Evolutionary conservation across 257 asterid species (phyloP), one percentile per base, ranked within the genome.

Genomic region (Orobanche coerulescens): DNA sequence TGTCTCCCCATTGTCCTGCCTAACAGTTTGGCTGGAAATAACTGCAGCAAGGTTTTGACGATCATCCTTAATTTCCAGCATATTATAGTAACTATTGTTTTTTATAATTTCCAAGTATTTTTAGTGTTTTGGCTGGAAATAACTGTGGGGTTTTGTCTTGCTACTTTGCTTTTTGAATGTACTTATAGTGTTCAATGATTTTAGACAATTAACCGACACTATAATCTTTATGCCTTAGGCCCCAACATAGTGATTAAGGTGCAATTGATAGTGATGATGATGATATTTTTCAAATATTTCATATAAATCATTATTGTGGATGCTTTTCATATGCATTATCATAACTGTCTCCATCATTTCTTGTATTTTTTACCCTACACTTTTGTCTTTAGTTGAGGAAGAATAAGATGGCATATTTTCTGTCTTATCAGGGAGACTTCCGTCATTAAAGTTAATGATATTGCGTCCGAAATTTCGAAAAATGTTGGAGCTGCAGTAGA

Each of bases 401-500:
- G 14, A 60, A 71, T 61, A 22, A 75, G 66, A 73, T 69, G 59
- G 31, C 8, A 24, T 16, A 61, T 53, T 73, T 65, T 50, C 30
- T 75, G 58, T 65, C 67, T 40, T 73, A 42, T 56, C 91, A 93
- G 98, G 94, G 98, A 93, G 79, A 88, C 97, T 46, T 86, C 98
- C 10, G 91, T 89, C 62, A 86, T 93, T 81, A 93, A 86, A 81
- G 95, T 86, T 61, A 89, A 89, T 71, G 96, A 83, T 73, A 77
- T 83, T 76, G 95, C 98, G 37, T 81, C 97, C 64, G 94, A 78
- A 72, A 83, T 89, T 67, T 94, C 95, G 68, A 89, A 75, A 78
- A 84, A 82, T 74, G 95, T 93, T 78, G 88, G 81, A 60, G 95
- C 95, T 68, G 97, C 97, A 30, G 97, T 93, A 63, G 91, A 89